Evolutionary conservation across 495 filamentous ascomycete genomes (phyloP).

Genomic region (Symbiotaphrina buchneri): DNA sequence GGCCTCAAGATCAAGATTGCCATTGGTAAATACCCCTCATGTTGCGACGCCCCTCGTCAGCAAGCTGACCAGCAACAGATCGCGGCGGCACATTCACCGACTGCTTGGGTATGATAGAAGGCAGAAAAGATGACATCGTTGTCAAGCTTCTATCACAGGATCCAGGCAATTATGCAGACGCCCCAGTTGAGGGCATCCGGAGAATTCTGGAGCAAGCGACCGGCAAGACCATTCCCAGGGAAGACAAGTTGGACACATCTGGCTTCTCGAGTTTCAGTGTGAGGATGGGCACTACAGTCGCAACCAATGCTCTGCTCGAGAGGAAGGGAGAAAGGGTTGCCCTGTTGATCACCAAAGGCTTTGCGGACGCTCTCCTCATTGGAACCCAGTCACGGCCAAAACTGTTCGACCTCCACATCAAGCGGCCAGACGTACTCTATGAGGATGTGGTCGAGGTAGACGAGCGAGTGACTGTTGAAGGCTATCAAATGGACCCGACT

Average conservation of each 20-base stretch:
- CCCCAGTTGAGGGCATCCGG: conserved; percentile 77
- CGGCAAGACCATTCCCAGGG: conserved; percentile 50
- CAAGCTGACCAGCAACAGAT: no score
- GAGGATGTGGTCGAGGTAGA: conserved; percentile 21
- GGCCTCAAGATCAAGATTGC: conserved; percentile 10
- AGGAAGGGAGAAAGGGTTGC: conserved; percentile 85
- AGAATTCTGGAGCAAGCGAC: conserved; percentile 70
- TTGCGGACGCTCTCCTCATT: conserved; percentile 71
- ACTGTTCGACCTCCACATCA: conserved; percentile 22
- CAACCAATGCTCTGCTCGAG: conserved; percentile 47
- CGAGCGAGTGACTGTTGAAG: conserved; percentile 41
- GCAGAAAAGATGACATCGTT: conserved; percentile 46
- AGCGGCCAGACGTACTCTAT: conserved; percentile 21
- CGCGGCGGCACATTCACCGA: conserved; percentile 55
- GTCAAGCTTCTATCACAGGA: conserved; percentile 80
- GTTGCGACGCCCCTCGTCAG: no score
- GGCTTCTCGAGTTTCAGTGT: conserved; percentile 40
- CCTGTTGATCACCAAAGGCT: conserved; percentile 79
- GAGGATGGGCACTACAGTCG: conserved; percentile 24
- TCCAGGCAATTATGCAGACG: conserved; percentile 71
- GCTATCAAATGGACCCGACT: conserved; percentile 66
- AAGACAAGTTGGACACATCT: conserved; percentile 61
- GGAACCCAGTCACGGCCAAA: conserved; percentile 21
- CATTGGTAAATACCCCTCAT: conserved; percentile 9
- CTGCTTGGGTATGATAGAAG: conserved; percentile 39